These are phyloP conservation scores for Triglochin maritima DNA, from an alignment of 106 monocot species.

Conservation along the genomic window DNA sequence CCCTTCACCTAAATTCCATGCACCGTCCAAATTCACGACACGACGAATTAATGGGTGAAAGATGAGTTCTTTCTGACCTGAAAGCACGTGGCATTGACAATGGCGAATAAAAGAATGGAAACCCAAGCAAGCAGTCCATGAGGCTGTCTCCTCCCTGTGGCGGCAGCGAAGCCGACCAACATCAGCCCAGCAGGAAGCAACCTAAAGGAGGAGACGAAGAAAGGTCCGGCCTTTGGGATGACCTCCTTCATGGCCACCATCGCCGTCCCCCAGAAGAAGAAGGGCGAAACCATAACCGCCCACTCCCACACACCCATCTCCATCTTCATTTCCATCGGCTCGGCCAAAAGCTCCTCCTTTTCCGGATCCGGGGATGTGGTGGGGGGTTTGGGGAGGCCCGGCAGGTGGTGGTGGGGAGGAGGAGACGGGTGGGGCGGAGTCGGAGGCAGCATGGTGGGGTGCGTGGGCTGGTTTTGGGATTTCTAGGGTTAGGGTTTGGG, in stretches of 20 bases:
- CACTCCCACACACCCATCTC: slow-evolving; percentile 27
- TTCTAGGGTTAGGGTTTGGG: no score
- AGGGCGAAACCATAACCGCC: slow-evolving; percentile 71
- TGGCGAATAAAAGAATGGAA: slow-evolving; percentile 55
- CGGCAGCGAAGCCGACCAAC: slow-evolving; percentile 58
- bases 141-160: slow-evolving; percentile 57
- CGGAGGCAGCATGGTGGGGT: no score
- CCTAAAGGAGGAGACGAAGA: slow-evolving; percentile 72
- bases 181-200: slow-evolving; percentile 71
- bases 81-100: slow-evolving; percentile 88
- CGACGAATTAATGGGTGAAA: background rate
- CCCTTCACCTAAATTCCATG: background rate
- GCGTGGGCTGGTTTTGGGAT: no score
- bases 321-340: slow-evolving; percentile 2
- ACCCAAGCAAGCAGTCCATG: slow-evolving; percentile 60
- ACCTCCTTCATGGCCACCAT: slow-evolving; percentile 99
- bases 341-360: background rate
- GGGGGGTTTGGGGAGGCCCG: no score
- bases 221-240: slow-evolving; percentile 82
- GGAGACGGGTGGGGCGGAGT: no score
- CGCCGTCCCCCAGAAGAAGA: slow-evolving; percentile 98
- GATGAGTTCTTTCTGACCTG: slow-evolving; percentile 38
- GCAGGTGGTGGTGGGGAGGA: no score
- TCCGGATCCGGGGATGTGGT: background rate
- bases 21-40: background rate